phyloP scores from a whole-genome alignment of 768 basidiomycete genomes.

The Russula sp. region DNA sequence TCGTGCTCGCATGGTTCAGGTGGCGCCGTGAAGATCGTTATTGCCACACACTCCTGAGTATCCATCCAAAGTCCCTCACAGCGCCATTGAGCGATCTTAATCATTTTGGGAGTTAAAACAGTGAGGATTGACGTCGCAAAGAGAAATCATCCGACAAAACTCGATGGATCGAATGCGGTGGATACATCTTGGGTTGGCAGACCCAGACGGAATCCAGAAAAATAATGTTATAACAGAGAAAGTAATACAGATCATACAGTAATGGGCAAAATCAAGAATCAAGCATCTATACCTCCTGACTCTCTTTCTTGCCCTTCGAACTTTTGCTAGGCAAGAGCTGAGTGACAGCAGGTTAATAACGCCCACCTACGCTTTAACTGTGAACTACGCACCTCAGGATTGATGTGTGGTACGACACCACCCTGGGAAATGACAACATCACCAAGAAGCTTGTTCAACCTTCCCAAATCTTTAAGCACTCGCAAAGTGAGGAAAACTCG shows the following conservation, averaged over 20 bases:
- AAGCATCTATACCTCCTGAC: slow-evolving; percentile 32
- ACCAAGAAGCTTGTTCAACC: slow-evolving; percentile 64
- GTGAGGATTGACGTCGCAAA: background rate
- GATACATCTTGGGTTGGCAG: background rate
- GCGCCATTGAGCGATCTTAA: background rate
- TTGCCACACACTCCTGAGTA: too few species aligned
- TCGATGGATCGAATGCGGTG: background rate
- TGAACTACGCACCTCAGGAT: slow-evolving; percentile 41
- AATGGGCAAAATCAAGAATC: slow-evolving; percentile 11
- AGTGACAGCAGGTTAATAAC: background rate
- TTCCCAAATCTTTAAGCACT: slow-evolving; percentile 25
- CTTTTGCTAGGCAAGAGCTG: slow-evolving; percentile 44
- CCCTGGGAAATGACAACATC: slow-evolving; percentile 92
- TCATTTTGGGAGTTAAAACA: background rate
- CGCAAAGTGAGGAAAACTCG: background rate
- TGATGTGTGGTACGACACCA: slow-evolving; percentile 85
- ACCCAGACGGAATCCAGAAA: background rate
- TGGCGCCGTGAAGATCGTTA: too few species aligned
- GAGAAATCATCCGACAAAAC: background rate
- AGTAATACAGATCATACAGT: slow-evolving; percentile 24
- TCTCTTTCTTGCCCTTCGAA: slow-evolving; percentile 48
- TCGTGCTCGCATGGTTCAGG: too few species aligned
- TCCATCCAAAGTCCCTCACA: background rate
- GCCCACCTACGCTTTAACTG: background rate
- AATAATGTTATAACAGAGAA: slow-evolving; percentile 23